Percentiles rank a stretch among this genome's conserved stretches.
Conservation (phyloP, 148 eudicot species). For the Nyssa sinensis region DNA sequence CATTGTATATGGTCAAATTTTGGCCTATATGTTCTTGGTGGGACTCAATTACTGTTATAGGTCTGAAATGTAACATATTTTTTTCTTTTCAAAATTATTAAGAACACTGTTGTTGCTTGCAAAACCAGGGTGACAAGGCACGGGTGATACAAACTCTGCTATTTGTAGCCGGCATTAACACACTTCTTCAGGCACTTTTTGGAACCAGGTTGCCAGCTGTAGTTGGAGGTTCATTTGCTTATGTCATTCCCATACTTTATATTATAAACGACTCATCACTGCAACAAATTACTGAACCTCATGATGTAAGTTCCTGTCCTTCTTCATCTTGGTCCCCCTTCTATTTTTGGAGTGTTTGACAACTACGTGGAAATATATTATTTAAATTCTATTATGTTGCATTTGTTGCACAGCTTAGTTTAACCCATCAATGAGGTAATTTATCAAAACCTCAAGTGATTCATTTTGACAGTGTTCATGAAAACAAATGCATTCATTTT, state of each 20-base stretch:
- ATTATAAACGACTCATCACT: constrained; percentile 87
- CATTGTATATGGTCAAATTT: constrained; percentile 6
- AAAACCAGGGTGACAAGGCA: constrained; percentile 91
- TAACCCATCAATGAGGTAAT: background rate
- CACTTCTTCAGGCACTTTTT: constrained; percentile 91
- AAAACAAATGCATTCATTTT: background rate
- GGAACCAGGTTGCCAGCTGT: constrained; percentile 98
- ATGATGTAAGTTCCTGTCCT: constrained; percentile 56
- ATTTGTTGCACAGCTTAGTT: background rate
- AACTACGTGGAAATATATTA: background rate
- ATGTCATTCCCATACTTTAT: constrained; percentile 75
- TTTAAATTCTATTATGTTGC: background rate
- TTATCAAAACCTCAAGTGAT: background rate
- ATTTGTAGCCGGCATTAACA: constrained; percentile 92
- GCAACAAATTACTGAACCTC: constrained; percentile 60
- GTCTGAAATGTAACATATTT: background rate
- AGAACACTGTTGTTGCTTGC: constrained; percentile 16
- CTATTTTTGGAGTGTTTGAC: background rate
- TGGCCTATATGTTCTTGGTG: constrained; percentile 12
- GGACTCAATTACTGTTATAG: constrained; percentile 9
- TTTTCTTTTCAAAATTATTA: background rate
- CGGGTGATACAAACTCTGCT: constrained; percentile 91
- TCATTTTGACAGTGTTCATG: background rate
- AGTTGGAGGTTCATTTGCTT: constrained; percentile 94
- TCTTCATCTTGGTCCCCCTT: background rate